Evolutionary conservation across 208 protist genomes (phyloP), one percentile per base, ranked within the genome.

Genomic region (Crithidia sp.): DNA sequence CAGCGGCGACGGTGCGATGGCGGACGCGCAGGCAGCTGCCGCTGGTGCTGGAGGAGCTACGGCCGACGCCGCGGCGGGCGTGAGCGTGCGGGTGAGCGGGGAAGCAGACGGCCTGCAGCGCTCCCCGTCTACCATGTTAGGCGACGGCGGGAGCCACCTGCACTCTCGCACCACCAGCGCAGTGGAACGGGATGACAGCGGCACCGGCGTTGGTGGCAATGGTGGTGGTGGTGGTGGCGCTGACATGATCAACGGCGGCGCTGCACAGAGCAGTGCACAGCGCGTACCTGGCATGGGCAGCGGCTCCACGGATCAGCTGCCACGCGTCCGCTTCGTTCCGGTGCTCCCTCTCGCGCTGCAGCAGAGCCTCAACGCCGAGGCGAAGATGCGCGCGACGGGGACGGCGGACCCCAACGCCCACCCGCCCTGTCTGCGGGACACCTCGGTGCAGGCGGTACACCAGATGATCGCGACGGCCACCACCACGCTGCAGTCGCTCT

Each of bases 371-470:
- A n/a, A 28, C 54, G 50, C 6, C 7, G 64, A 47, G 13, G 66
- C 44, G 40, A 61, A 36, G 14, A 44, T 55, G 17, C 57, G 41
- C 5, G 65, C 60, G 64, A 13, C 57, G 49, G 53, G 37, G 53
- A 17, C 28, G 41, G 39, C 16, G n/a, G 28, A 28, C 28, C 28
- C 28, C 28, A 28, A 28, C 28, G 28, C 28, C 28, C 62, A 36
- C 60, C 68, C 28, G 47, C 49, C 45, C 55, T 71, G 28, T 78
- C 79, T 96, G 62, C 83, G 86, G 13, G 82, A 89, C 63, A 67
- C 92, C n/a, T 96, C 92, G 5, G 77, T 95, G 56, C 75, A 78
- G 41, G 79, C 82, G 2, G 87, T 96, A 2, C 84, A 82, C 43
- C 62, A 73, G 45, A 88, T 91, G 82, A 83, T 94, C 50, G 76